phyloP scores from a whole-genome alignment of 257 asterid genomes.

The Plantago major region DNA sequence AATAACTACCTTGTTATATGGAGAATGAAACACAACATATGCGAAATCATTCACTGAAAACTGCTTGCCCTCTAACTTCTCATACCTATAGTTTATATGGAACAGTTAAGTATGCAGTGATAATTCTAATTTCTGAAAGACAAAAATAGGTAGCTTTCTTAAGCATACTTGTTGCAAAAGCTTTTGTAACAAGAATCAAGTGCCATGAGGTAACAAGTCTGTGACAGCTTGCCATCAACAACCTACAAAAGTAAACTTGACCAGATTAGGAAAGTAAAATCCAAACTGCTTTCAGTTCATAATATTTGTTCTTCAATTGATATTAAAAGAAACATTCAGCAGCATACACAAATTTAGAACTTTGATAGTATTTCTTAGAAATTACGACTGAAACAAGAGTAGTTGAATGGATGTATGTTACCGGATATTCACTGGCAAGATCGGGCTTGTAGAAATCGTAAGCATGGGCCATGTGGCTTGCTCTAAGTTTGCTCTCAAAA shows the following conservation, averaged over 20 bases:
- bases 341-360: slow-evolving; percentile 1
- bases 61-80: slow-evolving; percentile 75
- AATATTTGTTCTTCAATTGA: background rate
- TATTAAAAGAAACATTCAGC: slow-evolving; percentile 5
- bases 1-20: slow-evolving; percentile 86
- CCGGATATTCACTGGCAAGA: slow-evolving; percentile 99
- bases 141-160: slow-evolving; percentile 4
- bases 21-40: slow-evolving; percentile 91
- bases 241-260: slow-evolving; percentile 48
- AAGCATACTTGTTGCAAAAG: slow-evolving; percentile 69
- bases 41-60: slow-evolving; percentile 76
- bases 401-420: slow-evolving; percentile 32
- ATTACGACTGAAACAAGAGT: slow-evolving; percentile 1
- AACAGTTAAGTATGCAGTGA: slow-evolving; percentile 21
- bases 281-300: background rate
- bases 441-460: slow-evolving; percentile 98
- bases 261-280: slow-evolving; percentile 17
- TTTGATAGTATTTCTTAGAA: slow-evolving; percentile 16
- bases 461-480: slow-evolving; percentile 93
- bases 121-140: background rate
- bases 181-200: slow-evolving; percentile 89
- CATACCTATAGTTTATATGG: slow-evolving; percentile 41
- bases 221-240: slow-evolving; percentile 99
- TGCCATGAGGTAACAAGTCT: slow-evolving; percentile 97
- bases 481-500: slow-evolving; percentile 94